These are phyloP conservation scores for Plantago rigida DNA, from an alignment of 305 asterid species.

Conservation along the genomic window DNA sequence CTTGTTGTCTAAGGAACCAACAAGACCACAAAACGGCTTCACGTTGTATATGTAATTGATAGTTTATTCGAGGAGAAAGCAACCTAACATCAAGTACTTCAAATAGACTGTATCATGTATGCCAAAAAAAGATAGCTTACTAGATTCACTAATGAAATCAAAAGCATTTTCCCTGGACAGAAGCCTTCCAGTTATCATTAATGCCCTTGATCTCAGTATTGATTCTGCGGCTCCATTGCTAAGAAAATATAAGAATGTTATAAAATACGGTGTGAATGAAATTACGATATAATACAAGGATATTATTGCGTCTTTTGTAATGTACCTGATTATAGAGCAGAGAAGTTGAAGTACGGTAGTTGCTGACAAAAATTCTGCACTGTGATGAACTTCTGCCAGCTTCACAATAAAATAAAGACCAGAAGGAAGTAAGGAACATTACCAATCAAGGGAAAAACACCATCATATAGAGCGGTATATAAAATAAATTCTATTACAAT, in stretches of 20 bases:
- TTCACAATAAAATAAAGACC: constrained; percentile 35
- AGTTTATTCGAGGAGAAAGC: too few species aligned
- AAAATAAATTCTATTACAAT: background rate
- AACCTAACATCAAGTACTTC: background rate
- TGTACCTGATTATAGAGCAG: constrained; percentile 71
- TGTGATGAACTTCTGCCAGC: constrained; percentile 76
- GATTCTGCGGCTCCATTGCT: constrained; percentile 72
- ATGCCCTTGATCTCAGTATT: constrained; percentile 75
- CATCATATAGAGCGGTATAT: too few species aligned
- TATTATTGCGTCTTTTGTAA: constrained; percentile 9
- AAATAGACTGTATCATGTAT: background rate
- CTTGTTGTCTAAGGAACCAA: too few species aligned
- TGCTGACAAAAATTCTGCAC: constrained; percentile 66
- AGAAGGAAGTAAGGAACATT: background rate
- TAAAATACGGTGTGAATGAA: constrained; percentile 17
- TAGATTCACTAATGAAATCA: constrained; percentile 52
- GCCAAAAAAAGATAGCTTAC: constrained; percentile 36
- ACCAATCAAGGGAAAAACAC: too few species aligned
- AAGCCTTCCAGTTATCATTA: constrained; percentile 86
- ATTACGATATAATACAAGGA: constrained; percentile 11
- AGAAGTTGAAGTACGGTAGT: constrained; percentile 67
- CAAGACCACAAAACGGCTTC: too few species aligned
- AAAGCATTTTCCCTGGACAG: constrained; percentile 70
- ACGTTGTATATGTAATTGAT: too few species aligned
- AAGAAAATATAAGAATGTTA: constrained; percentile 13